Evolutionary conservation across 2,329 filamentous ascomycete genomes (phyloP).

Genomic region (Aaosphaeria arxii): DNA sequence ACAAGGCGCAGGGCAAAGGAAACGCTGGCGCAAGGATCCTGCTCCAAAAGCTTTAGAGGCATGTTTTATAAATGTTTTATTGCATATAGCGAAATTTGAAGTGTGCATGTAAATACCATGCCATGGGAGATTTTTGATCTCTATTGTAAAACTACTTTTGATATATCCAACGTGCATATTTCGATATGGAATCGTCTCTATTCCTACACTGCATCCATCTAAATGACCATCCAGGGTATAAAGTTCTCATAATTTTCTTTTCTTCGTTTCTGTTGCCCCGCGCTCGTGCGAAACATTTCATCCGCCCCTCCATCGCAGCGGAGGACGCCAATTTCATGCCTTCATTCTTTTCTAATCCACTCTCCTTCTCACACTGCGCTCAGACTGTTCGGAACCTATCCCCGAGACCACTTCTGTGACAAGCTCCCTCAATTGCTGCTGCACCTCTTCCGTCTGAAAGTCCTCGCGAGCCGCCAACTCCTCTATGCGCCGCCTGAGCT

Average conservation of each 20-base stretch:
- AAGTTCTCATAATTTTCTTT: too few relatives aligned
- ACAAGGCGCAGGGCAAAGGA: slow-evolving; percentile 33
- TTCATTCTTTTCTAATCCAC: slow-evolving; percentile 27
- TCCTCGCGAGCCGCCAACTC: slow-evolving; percentile 81
- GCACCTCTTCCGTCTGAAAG: slow-evolving; percentile 76
- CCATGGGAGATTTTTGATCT: too few relatives aligned
- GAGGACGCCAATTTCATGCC: too few relatives aligned
- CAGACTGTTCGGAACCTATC: slow-evolving; percentile 59
- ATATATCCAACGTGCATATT: too few relatives aligned
- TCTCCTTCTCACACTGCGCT: slow-evolving; percentile 44
- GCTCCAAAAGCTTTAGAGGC: slow-evolving; percentile 39
- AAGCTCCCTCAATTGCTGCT: slow-evolving; percentile 73
- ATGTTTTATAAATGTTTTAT: neutral
- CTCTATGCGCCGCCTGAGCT: slow-evolving; percentile 82
- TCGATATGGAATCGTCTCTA: too few relatives aligned
- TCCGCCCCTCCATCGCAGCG: too few relatives aligned
- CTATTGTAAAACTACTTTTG: too few relatives aligned
- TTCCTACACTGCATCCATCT: too few relatives aligned
- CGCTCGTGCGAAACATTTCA: too few relatives aligned
- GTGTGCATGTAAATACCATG: neutral
- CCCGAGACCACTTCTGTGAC: slow-evolving; percentile 77
- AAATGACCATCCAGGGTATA: too few relatives aligned
- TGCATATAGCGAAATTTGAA: neutral
- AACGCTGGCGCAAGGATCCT: slow-evolving; percentile 49
- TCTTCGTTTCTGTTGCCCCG: too few relatives aligned